Evolutionary conservation across 2,329 filamentous ascomycete genomes (phyloP).

Genomic region (Colletotrichum sp.): DNA sequence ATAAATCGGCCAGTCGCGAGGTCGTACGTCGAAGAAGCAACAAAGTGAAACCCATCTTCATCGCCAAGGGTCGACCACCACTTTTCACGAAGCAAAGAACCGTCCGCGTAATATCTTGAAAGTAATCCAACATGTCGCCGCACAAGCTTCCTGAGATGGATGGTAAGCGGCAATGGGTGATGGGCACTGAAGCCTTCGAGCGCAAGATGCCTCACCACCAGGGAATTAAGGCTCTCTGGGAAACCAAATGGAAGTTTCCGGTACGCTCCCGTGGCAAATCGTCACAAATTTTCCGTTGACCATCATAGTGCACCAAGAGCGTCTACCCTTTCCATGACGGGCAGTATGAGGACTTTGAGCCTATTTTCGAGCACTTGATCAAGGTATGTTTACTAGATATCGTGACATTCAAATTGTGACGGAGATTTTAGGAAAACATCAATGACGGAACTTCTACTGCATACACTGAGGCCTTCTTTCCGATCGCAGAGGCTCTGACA

Average conservation of each 20-base stretch:
- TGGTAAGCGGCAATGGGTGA: constrained; percentile 43
- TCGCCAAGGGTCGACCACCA: constrained; percentile 24
- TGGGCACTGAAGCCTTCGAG: constrained; percentile 48
- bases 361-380: constrained; percentile 69
- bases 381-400: constrained; percentile 38
- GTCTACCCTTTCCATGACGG: constrained; percentile 80
- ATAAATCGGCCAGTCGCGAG: not conserved
- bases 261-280: constrained; percentile 41
- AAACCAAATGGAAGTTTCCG: constrained; percentile 76
- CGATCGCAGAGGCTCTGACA: constrained; percentile 63
- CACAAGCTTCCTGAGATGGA: constrained; percentile 26
- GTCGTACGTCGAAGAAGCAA: constrained; percentile 28
- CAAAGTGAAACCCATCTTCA: constrained; percentile 28
- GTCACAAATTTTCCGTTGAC: not conserved
- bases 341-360: constrained; percentile 69
- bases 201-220: constrained; percentile 59
- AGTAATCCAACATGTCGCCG: constrained; percentile 30
- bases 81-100: constrained; percentile 36
- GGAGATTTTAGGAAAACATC: constrained; percentile 49
- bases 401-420: not conserved
- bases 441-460: constrained; percentile 69
- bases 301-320: constrained; percentile 57
- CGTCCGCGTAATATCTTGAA: constrained; percentile 28
- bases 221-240: constrained; percentile 69
- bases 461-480: constrained; percentile 69